Evolutionary conservation across 2,329 filamentous ascomycete species (phyloP).

Genomic region (Zelopaecilomyces penicillatus): DNA sequence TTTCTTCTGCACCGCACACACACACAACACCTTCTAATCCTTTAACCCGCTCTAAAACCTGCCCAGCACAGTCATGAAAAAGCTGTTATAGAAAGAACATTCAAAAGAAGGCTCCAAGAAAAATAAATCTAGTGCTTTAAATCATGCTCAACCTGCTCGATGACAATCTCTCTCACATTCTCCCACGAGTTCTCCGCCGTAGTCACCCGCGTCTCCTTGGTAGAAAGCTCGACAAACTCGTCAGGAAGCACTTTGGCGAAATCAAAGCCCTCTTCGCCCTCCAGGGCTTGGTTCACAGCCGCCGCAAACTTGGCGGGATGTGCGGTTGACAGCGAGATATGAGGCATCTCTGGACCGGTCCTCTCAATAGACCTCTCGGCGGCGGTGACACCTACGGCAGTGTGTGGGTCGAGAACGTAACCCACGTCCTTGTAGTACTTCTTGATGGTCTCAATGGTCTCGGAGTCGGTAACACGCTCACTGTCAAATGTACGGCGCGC

Average conservation of each 20-base stretch:
- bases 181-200: constrained; percentile 64
- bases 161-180: constrained; percentile 66
- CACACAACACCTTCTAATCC: too few relatives aligned
- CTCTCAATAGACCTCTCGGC: constrained; percentile 59
- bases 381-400: constrained; percentile 77
- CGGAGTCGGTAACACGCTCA: constrained; percentile 58
- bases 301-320: constrained; percentile 92
- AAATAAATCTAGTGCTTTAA: too few relatives aligned
- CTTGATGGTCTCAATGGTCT: constrained; percentile 60
- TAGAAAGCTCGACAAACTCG: constrained; percentile 73
- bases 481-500: constrained; percentile 73
- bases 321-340: constrained; percentile 84
- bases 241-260: constrained; percentile 70
- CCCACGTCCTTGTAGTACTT: constrained; percentile 48
- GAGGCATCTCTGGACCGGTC: constrained; percentile 43
- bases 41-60: too few relatives aligned
- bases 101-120: too few relatives aligned
- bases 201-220: constrained; percentile 65
- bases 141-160: constrained; percentile 49
- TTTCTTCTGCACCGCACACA: too few relatives aligned
- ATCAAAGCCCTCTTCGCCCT: constrained; percentile 61
- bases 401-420: constrained; percentile 90
- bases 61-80: too few relatives aligned
- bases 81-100: too few relatives aligned
- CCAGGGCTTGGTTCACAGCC: constrained; percentile 73